Evolutionary conservation across 345 rosid genomes (phyloP), one percentile per base, ranked within the genome.

Genomic region (Citrus australasica): DNA sequence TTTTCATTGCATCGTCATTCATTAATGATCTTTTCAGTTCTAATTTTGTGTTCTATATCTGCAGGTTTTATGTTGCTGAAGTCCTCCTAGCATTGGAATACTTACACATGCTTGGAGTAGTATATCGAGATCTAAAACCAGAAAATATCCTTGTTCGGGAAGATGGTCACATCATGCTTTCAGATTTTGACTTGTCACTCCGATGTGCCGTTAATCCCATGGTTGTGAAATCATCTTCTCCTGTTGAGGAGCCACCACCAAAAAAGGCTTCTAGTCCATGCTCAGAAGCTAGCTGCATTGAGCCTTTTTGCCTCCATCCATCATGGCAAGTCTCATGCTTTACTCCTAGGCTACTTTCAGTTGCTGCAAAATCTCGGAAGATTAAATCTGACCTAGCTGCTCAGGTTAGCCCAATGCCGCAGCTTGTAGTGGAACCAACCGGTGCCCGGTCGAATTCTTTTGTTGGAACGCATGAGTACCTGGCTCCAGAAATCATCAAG

Each of bases 111-210:
- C 93, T 92, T 80, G 97, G 97, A 67, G 93, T 92, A 69, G 91
- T 92, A 28, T 92, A 92, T 80, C 88, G 97, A 56, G 97, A 92
- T 83, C 71, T 92, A 61, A 92, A 92, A 81, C 97, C 97, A 21
- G 97, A 92, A 82, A 92, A 92, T 74, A 85, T 92, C 71, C 86
- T 92, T 72, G 93, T 90, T 74, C 78, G 97, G 67, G 97, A 92
- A 81, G 93, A 92, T 21, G 97, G 97, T n/a, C 97, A 90, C 82
- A 92, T 92, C 60, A 92, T 92, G 97, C 94, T 92, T 77, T 81
- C 94, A 11, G 94, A 92, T 87, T 92, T 92, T 74, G 97, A 92
- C 84, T 81, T 92, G 76, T 90, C 97, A 42, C 91, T 92, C 59
- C 81, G 90, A 77, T 87, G 92, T 82, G 70, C 90, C 7, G 93